Conservation (phyloP, 2,329 filamentous ascomycete species). For the Colletotrichum higginsianum region DNA sequence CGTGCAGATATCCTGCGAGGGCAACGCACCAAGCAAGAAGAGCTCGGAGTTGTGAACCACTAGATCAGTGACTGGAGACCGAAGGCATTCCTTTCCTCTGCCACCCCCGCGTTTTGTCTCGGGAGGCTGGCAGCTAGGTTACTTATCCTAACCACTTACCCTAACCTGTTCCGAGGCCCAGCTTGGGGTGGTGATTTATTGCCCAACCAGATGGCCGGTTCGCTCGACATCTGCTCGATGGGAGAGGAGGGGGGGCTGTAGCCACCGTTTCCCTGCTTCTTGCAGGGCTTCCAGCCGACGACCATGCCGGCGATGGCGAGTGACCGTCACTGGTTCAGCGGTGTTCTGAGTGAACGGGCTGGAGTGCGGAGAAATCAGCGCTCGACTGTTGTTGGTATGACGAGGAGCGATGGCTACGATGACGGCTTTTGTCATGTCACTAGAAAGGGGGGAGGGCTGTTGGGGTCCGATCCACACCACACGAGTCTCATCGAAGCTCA, state of each 20-base stretch:
- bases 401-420: background rate
- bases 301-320: background rate
- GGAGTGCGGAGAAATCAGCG: background rate
- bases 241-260: background rate
- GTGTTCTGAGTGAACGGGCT: background rate
- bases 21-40: conserved; percentile 20
- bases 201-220: background rate
- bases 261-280: conserved; percentile 1
- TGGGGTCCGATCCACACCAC: background rate
- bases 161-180: background rate
- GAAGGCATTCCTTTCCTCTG: conserved; percentile 10
- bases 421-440: background rate
- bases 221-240: background rate
- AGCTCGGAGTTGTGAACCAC: background rate
- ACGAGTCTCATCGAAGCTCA: background rate
- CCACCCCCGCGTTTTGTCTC: background rate
- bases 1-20: conserved; percentile 16
- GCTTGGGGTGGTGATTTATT: background rate
- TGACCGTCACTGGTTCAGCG: background rate
- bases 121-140: background rate
- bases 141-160: conserved; percentile 1
- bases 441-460: background rate
- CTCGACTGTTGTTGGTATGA: background rate
- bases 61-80: background rate
- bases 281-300: conserved; percentile 19